A percentile compares a stretch with the other conserved stretches of the same genome.
phyloP scores from a whole-genome alignment of 352 stramenopile species.

The Plasmopara muralis region DNA sequence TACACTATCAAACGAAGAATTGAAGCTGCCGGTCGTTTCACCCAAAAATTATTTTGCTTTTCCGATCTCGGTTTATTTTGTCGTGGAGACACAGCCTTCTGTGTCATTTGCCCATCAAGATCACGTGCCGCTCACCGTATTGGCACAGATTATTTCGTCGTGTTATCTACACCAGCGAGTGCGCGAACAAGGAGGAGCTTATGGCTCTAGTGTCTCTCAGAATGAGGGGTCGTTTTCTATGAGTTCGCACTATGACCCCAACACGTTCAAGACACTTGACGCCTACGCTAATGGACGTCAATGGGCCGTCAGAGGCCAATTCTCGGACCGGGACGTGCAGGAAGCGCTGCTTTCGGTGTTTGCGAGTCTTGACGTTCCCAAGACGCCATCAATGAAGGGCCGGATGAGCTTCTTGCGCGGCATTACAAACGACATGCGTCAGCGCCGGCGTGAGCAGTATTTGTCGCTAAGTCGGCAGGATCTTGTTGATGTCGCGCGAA shows the following conservation, averaged over 20 bases:
- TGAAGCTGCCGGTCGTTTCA: conserved; percentile 22
- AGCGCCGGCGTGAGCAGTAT: conserved; percentile 64
- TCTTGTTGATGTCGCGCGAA: conserved; percentile 47
- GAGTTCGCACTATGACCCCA: conserved; percentile 81
- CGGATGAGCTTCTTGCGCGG: conserved; percentile 71
- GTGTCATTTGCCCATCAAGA: conserved; percentile 69
- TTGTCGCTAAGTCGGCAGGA: conserved; percentile 34
- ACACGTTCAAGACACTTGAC: conserved; percentile 71
- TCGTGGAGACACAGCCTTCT: conserved; percentile 64
- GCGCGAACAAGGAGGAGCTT: conserved; percentile 71
- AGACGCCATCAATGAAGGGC: conserved; percentile 67
- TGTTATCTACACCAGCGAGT: conserved; percentile 80
- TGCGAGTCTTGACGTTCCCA: conserved; percentile 63
- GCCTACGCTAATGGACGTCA: conserved; percentile 51
- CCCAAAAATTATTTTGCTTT: conserved; percentile 66
- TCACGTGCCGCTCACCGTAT: conserved; percentile 65
- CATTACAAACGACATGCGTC: conserved; percentile 81
- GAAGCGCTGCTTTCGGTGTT: conserved; percentile 80
- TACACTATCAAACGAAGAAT: conserved; percentile 11
- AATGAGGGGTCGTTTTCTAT: conserved; percentile 75
- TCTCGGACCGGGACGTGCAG: conserved; percentile 68
- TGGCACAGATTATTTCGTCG: conserved; percentile 80
- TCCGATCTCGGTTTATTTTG: conserved; percentile 78
- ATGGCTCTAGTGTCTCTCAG: conserved; percentile 63
- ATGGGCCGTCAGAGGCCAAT: conserved; percentile 47